These are phyloP conservation scores for Nannizziopsis arthrosporioides DNA, from an alignment of 2,329 filamentous ascomycete species.

Conservation along the genomic window DNA sequence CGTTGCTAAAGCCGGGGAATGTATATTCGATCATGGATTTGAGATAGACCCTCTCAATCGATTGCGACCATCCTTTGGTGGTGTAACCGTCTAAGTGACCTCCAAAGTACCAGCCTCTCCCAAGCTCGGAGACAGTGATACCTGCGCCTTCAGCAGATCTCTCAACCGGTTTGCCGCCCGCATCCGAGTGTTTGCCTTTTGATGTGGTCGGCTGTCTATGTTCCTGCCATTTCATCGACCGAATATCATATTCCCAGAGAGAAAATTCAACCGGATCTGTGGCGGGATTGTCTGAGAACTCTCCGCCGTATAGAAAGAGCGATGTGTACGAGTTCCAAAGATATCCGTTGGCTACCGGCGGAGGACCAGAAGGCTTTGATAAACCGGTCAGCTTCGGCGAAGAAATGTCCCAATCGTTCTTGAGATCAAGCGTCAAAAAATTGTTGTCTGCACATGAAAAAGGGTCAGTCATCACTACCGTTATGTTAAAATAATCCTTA, in stretches of 20 bases:
- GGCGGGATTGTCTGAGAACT: constrained; percentile 55
- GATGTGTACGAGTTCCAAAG: constrained; percentile 62
- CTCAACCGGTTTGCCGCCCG: constrained; percentile 47
- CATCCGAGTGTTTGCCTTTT: constrained; percentile 50
- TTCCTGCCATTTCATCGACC: constrained; percentile 50
- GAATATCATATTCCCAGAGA: constrained; percentile 59
- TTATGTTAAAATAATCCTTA: constrained; percentile 18
- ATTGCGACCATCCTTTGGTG: constrained; percentile 56
- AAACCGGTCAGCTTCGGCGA: constrained; percentile 53
- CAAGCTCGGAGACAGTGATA: constrained; percentile 56
- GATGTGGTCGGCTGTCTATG: constrained; percentile 51
- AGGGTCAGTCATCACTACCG: constrained; percentile 2
- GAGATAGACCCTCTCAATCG: constrained; percentile 53
- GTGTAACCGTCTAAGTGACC: constrained; percentile 59
- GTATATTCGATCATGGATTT: constrained; percentile 67
- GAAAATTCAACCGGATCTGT: constrained; percentile 48
- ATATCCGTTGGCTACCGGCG: constrained; percentile 59
- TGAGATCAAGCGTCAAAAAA: constrained; percentile 60
- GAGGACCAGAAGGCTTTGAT: constrained; percentile 55
- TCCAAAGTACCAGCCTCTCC: constrained; percentile 66
- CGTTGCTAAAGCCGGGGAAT: constrained; percentile 57
- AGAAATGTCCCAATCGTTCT: constrained; percentile 56
- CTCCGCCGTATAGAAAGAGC: constrained; percentile 62
- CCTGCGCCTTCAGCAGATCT: constrained; percentile 63
- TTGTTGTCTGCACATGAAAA: constrained; percentile 47